Evolutionary conservation across 345 rosid species (phyloP), one percentile per base, ranked within the genome.

Genomic region (Euclidium syriacum): DNA sequence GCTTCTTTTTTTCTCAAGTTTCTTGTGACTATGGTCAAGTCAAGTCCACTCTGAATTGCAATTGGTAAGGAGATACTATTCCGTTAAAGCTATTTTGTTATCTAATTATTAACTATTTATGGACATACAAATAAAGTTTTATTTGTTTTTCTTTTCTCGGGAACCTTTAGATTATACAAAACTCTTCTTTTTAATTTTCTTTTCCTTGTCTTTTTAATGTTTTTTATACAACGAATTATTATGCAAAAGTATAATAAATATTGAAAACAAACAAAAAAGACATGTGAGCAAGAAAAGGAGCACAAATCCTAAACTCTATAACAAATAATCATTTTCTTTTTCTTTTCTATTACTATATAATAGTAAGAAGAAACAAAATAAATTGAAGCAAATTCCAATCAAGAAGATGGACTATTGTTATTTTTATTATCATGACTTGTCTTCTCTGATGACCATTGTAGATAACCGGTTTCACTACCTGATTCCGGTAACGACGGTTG

Each of bases 391-490:
- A 18, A n/a, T n/a, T 11, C 12, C 41, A 42, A 62, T 62, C 56
- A 70, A 9, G 74, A 46, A 7, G 73, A 36, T 62, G 74, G 56
- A 53, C 68, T 44, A 35, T 61, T 52, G 19, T 60, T 24, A 7
- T 58, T 2, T 40, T 34, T 51, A 5, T n/a, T 44, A 59, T 60
- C 25, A n/a, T n/a, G n/a, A 47, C 49, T 61, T 2, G 62, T 43
- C 50, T 62, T 70, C 26, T 70, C 68, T 53, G 49, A 26, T 62
- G 58, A 33, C 74, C 74, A 70, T 10, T 46, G 41, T 9, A 38
- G 10, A 27, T 62, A 54, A 36, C 56, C 51, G 10, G 58, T 53
- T 46, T 71, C 75, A 4, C 34, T 30, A 56, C 44, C 40, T 48
- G 58, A 23, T 20, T 71, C 64, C 2, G 41, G 58, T n/a, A n/a